phyloP scores from a whole-genome alignment of 176 grass and related monocot genomes.

The Oryza australiensis region DNA sequence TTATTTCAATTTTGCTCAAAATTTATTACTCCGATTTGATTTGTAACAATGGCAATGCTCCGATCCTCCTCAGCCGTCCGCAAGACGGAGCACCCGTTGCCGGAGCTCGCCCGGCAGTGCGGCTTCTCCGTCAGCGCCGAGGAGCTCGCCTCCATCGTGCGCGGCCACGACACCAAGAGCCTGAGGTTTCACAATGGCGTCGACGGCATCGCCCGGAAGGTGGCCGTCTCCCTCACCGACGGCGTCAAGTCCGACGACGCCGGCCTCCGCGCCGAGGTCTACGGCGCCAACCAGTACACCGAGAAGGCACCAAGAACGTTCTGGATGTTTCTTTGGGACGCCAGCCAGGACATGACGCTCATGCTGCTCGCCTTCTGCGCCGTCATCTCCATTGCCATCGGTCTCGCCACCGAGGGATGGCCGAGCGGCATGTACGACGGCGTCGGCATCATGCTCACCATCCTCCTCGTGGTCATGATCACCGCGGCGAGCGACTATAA shows the following conservation, averaged over 20 bases:
- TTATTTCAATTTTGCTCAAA: not conserved
- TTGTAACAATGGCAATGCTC: constrained; percentile 23
- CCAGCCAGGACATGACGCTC: constrained; percentile 84
- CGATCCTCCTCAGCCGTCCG: constrained; percentile 43
- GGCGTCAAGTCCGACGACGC: constrained; percentile 62
- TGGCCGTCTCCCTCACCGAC: constrained; percentile 61
- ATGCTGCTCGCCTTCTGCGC: constrained; percentile 86
- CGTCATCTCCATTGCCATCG: constrained; percentile 64
- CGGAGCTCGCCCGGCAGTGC: constrained; percentile 62
- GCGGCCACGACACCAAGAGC: constrained; percentile 65
- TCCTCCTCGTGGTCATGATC: constrained; percentile 73
- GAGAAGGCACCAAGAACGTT: constrained; percentile 85
- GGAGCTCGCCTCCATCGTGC: constrained; percentile 72
- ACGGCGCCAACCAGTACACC: constrained; percentile 69
- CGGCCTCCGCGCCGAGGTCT: constrained; percentile 59
- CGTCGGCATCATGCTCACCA: constrained; percentile 78
- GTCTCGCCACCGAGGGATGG: constrained; percentile 83
- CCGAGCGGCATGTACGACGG: constrained; percentile 82
- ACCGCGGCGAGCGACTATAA: constrained; percentile 93
- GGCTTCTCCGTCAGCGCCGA: constrained; percentile 76
- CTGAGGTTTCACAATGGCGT: constrained; percentile 64
- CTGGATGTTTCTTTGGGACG: constrained; percentile 92
- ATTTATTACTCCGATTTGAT: not conserved
- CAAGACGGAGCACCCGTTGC: constrained; percentile 58
- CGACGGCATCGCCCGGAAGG: constrained; percentile 58